Conservation (phyloP, 2,329 filamentous ascomycete genomes). For the Tolypocladium ophioglossoides region DNA sequence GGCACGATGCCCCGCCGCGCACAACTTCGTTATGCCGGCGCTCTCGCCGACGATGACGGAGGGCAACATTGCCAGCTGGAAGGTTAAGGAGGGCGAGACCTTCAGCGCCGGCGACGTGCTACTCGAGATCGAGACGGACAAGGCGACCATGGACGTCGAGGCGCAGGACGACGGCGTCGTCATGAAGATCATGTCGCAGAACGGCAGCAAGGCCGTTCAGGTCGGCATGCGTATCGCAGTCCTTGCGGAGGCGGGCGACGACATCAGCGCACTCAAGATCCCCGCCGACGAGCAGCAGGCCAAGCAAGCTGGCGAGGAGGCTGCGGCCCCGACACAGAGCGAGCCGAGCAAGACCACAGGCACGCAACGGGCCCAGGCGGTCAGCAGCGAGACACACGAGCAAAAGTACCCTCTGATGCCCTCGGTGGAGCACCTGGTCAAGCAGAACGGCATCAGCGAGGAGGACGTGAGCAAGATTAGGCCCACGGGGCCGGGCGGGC, state of each 20-base stretch:
- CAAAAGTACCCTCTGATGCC: conserved; percentile 68
- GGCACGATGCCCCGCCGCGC: conserved; percentile 55
- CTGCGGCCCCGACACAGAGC: neutral
- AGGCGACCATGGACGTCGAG: conserved; percentile 91
- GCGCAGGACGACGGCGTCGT: conserved; percentile 81
- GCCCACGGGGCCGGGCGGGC: conserved; percentile 76
- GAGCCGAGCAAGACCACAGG: conserved; percentile 28
- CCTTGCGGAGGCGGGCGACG: conserved; percentile 71
- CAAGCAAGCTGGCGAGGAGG: conserved; percentile 15
- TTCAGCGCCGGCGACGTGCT: conserved; percentile 79
- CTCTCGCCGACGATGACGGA: conserved; percentile 91
- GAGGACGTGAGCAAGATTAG: conserved; percentile 72
- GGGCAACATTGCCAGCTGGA: conserved; percentile 78
- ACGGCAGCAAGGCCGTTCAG: conserved; percentile 66
- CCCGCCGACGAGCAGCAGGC: conserved; percentile 53
- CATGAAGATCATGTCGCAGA: conserved; percentile 67
- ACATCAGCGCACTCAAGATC: conserved; percentile 62
- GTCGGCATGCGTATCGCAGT: conserved; percentile 77
- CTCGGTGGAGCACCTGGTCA: conserved; percentile 73
- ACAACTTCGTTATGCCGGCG: conserved; percentile 86
- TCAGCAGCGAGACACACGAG: conserved; percentile 42
- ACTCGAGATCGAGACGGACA: conserved; percentile 88
- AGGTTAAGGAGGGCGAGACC: conserved; percentile 75
- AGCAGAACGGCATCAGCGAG: conserved; percentile 65
- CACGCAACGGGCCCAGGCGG: conserved; percentile 38